phyloP scores from a whole-genome alignment of 2,329 filamentous ascomycete genomes.

The Septoria linicola region DNA sequence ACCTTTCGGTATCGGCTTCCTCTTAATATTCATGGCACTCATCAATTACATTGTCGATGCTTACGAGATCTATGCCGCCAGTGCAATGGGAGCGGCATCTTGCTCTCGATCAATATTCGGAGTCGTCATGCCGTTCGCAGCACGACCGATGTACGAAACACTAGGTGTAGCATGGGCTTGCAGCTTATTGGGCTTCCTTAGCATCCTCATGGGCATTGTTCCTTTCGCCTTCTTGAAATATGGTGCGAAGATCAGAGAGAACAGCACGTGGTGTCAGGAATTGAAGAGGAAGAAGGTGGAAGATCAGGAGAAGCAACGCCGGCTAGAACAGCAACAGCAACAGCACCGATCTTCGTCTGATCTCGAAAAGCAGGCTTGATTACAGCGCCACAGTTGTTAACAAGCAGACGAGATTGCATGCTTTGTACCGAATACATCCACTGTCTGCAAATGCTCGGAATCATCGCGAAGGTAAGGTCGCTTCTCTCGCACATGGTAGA shows the following conservation, averaged over 20 bases:
- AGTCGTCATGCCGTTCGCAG: constrained; percentile 55
- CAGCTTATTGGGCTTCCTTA: constrained; percentile 52
- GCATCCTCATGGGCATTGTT: constrained; percentile 52
- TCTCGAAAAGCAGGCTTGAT: constrained; percentile 28
- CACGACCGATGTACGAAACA: constrained; percentile 60
- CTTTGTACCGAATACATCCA: no score
- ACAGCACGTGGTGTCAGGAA: constrained; percentile 62
- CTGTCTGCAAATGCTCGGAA: no score
- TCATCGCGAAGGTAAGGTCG: no score
- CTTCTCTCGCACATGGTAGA: no score
- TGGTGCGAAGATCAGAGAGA: constrained; percentile 54
- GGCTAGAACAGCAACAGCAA: constrained; percentile 15
- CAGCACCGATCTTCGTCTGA: constrained; percentile 1
- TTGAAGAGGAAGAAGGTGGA: constrained; percentile 52
- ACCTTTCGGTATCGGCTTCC: constrained; percentile 54
- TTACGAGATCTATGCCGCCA: constrained; percentile 72
- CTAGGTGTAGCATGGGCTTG: constrained; percentile 69
- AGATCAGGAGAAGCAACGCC: constrained; percentile 24
- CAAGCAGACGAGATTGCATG: no score
- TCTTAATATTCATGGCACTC: constrained; percentile 52
- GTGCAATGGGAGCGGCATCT: constrained; percentile 78
- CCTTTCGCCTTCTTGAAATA: constrained; percentile 60
- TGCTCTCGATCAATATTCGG: constrained; percentile 77
- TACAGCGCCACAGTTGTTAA: neutral
- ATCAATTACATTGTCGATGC: constrained; percentile 64